Evolutionary conservation across 1,139 yeast species (phyloP).

Genomic region (Geotrichum bryndzae): DNA sequence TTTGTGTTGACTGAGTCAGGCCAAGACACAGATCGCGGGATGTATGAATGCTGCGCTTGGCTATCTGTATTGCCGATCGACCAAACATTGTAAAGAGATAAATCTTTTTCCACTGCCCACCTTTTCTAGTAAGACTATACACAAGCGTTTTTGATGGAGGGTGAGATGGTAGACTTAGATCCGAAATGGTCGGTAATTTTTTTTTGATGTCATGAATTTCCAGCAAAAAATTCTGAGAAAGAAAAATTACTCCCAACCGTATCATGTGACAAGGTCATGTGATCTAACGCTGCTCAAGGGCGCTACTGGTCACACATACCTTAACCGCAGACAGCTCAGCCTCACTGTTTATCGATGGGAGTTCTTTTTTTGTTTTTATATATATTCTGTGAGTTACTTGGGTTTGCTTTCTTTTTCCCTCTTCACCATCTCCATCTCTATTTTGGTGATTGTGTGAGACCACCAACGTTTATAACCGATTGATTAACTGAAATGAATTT

Average conservation of each 20-base stretch:
- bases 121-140: neutral
- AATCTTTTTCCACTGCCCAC: neutral
- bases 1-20: neutral
- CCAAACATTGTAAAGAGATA: neutral
- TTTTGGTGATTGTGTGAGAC: constrained; percentile 31
- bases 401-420: constrained; percentile 14
- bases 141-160: neutral
- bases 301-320: neutral
- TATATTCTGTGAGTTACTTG: neutral
- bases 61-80: neutral
- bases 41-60: neutral
- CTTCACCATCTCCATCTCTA: constrained; percentile 27
- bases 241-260: neutral
- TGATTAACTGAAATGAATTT: constrained; percentile 57
- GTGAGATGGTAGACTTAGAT: neutral
- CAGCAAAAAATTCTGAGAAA: neutral
- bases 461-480: neutral
- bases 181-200: neutral
- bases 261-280: neutral
- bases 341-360: neutral
- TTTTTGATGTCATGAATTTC: neutral
- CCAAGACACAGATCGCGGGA: neutral
- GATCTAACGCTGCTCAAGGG: neutral
- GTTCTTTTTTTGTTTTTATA: neutral
- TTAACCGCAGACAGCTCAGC: neutral